Conservation (phyloP, 345 rosid species). For the Populus simonii region DNA sequence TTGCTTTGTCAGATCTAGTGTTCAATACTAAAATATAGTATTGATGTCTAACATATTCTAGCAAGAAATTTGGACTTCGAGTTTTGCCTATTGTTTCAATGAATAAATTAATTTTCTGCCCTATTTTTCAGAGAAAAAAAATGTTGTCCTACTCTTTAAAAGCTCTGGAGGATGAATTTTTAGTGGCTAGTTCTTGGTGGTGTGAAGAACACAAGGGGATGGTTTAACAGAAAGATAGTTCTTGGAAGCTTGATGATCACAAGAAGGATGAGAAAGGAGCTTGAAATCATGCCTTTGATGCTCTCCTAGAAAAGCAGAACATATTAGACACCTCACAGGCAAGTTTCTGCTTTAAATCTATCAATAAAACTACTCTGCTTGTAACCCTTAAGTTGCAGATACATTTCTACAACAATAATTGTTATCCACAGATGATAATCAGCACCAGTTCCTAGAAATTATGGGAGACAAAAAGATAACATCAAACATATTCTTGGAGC, state of each 20-base stretch:
- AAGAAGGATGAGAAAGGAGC: not conserved
- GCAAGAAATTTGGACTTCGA: not conserved
- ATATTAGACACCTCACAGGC: too few species aligned
- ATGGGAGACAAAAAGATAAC: not conserved
- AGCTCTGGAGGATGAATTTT: conserved; percentile 36
- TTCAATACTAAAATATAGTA: not conserved
- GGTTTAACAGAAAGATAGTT: conserved; percentile 46
- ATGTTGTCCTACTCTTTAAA: not conserved
- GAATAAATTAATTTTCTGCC: too few species aligned
- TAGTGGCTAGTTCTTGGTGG: conserved; percentile 55
- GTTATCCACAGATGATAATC: not conserved
- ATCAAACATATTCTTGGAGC: not conserved
- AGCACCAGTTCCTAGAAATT: not conserved
- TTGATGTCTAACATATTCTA: too few species aligned
- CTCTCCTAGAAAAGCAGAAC: too few species aligned
- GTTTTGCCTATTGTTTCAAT: conserved; percentile 14
- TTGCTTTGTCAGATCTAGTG: not conserved
- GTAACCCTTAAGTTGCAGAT: not conserved
- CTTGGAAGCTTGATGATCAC: conserved; percentile 49
- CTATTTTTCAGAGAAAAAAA: too few species aligned
- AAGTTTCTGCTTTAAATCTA: too few species aligned
- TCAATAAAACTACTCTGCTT: not conserved
- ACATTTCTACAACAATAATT: not conserved
- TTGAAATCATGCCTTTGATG: too few species aligned
- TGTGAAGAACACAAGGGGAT: conserved; percentile 41